Conservation (phyloP, 1,284 basidiomycete genomes). For the Leccinum fallax region DNA sequence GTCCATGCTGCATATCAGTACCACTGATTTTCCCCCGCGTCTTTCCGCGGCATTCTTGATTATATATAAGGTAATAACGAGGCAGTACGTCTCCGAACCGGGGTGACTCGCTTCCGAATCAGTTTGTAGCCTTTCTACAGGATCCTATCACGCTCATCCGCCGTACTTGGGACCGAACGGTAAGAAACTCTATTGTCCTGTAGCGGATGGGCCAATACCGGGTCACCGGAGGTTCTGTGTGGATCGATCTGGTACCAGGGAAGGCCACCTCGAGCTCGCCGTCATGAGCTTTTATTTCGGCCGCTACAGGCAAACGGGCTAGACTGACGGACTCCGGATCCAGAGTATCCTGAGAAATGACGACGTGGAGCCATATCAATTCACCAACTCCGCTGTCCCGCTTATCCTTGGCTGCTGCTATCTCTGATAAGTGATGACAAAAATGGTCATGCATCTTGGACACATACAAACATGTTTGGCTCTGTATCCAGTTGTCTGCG, state of each 20-base stretch:
- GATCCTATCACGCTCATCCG: slow-evolving; percentile 4
- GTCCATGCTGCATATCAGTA: slow-evolving; percentile 3
- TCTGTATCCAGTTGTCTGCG: neutral
- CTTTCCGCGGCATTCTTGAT: slow-evolving; percentile 9
- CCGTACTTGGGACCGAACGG: neutral
- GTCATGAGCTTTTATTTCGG: neutral
- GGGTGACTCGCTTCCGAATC: slow-evolving; percentile 13
- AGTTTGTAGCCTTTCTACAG: slow-evolving; percentile 14
- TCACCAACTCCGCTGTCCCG: slow-evolving; percentile 1
- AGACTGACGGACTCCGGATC: slow-evolving; percentile 6
- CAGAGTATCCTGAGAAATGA: slow-evolving; percentile 5
- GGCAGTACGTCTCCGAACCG: slow-evolving; percentile 20
- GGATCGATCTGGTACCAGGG: neutral
- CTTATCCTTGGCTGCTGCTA: neutral
- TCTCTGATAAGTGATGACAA: slow-evolving; percentile 12
- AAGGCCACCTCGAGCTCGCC: neutral
- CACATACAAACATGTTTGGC: neutral
- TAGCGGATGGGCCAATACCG: neutral
- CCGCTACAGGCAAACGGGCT: neutral
- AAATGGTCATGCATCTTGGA: slow-evolving; percentile 1
- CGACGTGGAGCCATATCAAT: slow-evolving; percentile 9
- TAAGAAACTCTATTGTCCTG: neutral
- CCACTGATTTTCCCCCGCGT: slow-evolving; percentile 8
- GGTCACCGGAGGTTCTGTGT: neutral
- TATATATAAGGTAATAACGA: slow-evolving; percentile 13